These are phyloP conservation scores for Aspergillus felis DNA, from an alignment of 2,329 filamentous ascomycete species.

Conservation along the genomic window DNA sequence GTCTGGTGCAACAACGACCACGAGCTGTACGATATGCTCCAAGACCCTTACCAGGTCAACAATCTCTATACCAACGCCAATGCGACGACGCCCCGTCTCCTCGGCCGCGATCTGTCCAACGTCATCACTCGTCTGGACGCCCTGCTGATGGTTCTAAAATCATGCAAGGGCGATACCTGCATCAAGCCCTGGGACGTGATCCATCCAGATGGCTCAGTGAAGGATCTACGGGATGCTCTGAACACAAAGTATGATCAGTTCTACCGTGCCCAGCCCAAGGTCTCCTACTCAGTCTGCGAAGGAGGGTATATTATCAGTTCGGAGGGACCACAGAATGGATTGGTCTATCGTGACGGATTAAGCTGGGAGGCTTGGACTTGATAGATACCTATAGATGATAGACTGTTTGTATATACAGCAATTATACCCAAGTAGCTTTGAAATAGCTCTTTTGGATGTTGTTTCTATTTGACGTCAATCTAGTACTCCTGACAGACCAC, in stretches of 20 bases:
- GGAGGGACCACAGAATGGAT: constrained; percentile 31
- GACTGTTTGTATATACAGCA: background rate
- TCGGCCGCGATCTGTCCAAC: constrained; percentile 18
- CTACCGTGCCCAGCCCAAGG: constrained; percentile 29
- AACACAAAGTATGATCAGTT: constrained; percentile 27
- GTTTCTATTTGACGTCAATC: no score
- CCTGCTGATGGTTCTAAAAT: constrained; percentile 37
- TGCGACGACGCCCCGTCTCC: constrained; percentile 7
- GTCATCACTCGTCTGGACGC: constrained; percentile 30
- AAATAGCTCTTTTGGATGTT: no score
- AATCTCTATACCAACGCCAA: constrained; percentile 24
- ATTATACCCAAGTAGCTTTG: no score
- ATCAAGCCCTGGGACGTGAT: constrained; percentile 36
- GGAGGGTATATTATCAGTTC: constrained; percentile 33
- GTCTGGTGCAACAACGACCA: constrained; percentile 42
- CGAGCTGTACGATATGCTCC: constrained; percentile 37
- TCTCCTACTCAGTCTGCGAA: constrained; percentile 34
- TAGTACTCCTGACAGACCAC: no score
- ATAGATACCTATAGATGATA: constrained; percentile 1
- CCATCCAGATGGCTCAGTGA: constrained; percentile 29
- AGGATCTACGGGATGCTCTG: constrained; percentile 31
- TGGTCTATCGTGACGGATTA: constrained; percentile 15
- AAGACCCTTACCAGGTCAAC: constrained; percentile 34
- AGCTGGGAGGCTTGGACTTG: constrained; percentile 17
- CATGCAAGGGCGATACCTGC: constrained; percentile 35